phyloP scores from a whole-genome alignment of 345 rosid genomes.

The Eutrema heterophyllum region DNA sequence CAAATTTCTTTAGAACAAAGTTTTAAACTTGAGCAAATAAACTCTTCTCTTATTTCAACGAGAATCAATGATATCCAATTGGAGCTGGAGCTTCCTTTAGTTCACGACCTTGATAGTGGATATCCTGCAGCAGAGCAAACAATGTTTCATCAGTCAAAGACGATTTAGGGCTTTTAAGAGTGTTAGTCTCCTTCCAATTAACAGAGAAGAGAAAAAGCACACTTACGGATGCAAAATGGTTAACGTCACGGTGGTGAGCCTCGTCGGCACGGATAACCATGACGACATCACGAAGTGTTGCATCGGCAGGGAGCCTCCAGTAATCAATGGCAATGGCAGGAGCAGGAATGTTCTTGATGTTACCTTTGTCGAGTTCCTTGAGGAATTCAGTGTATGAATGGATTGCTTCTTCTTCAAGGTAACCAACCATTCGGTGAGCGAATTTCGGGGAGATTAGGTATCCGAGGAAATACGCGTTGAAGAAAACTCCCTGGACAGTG shows the following conservation, averaged over 20 bases:
- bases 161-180: background rate
- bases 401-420: conserved; percentile 85
- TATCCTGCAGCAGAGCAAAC: conserved; percentile 42
- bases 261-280: conserved; percentile 67
- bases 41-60: background rate
- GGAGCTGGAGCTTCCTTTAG: conserved; percentile 72
- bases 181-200: background rate
- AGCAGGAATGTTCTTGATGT: conserved; percentile 71
- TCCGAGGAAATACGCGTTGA: conserved; percentile 70
- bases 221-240: conserved; percentile 77
- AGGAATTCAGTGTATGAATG: conserved; percentile 79
- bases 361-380: conserved; percentile 74
- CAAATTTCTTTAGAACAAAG: background rate
- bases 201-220: background rate
- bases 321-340: conserved; percentile 77
- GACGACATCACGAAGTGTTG: conserved; percentile 69
- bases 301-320: conserved; percentile 58
- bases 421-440: conserved; percentile 75
- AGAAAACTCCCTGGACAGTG: conserved; percentile 70
- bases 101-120: conserved; percentile 61
- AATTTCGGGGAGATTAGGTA: conserved; percentile 69
- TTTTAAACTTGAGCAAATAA: background rate
- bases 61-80: conserved; percentile 52
- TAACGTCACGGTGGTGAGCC: conserved; percentile 84
- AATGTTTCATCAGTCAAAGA: background rate